Conservation (phyloP, 768 basidiomycete genomes). For the Psilocybe sp. region DNA sequence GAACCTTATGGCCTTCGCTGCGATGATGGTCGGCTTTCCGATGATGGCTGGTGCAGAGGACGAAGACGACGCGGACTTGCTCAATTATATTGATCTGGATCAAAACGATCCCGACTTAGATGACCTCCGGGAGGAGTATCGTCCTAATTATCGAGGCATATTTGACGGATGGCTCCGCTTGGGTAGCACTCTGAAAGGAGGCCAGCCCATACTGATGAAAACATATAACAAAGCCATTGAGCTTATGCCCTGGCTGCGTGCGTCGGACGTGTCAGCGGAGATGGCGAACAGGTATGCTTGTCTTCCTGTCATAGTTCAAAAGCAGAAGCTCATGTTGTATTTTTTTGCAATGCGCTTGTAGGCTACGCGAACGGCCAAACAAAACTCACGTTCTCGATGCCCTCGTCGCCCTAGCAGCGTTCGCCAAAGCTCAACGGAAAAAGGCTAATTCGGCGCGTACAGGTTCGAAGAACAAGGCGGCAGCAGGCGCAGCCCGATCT, state of each 20-base stretch:
- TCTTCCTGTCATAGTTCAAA: background rate
- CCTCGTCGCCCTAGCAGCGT: constrained; percentile 42
- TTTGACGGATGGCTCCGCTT: constrained; percentile 57
- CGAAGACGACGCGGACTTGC: constrained; percentile 45
- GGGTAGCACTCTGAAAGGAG: constrained; percentile 36
- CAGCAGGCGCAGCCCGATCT: constrained; percentile 14
- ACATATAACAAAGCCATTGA: constrained; percentile 43
- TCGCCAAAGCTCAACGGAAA: constrained; percentile 50
- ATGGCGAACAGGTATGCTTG: constrained; percentile 49
- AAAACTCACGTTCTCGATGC: constrained; percentile 53
- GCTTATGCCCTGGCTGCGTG: constrained; percentile 57
- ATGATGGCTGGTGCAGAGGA: constrained; percentile 26
- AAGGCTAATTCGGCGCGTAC: constrained; percentile 20
- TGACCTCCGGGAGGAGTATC: constrained; percentile 58
- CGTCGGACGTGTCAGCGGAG: constrained; percentile 49
- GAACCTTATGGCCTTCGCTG: constrained; percentile 60
- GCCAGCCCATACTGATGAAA: constrained; percentile 30
- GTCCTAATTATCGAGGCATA: constrained; percentile 53
- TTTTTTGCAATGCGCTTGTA: constrained; percentile 24
- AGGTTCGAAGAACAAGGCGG: constrained; percentile 19
- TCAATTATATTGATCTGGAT: constrained; percentile 51
- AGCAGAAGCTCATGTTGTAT: background rate
- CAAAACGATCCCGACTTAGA: constrained; percentile 54
- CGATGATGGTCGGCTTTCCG: constrained; percentile 55
- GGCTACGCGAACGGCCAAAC: constrained; percentile 52